Base-by-base conservation (phyloP, 2,329 filamentous ascomycete genomes). In the Polytolypa hystricis region DNA sequence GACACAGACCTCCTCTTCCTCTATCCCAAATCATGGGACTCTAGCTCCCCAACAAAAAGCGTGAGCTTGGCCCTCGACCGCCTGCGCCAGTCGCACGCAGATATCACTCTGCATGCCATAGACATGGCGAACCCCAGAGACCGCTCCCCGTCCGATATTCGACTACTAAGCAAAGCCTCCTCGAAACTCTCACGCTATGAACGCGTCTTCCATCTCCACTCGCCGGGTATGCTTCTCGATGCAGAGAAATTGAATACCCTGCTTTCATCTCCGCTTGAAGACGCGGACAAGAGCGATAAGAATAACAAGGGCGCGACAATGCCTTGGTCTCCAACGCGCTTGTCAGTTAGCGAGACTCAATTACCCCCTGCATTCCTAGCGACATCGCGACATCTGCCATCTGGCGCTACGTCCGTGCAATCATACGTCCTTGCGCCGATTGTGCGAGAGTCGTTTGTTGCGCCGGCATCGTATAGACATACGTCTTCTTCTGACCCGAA, bases 11-110 rank as follows among this genome's bases (percentile, higher is more conserved):
- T 60, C 8, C 47, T 67, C n/a, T 60, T 66, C 32, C 57, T 67
- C 44, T 67, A 67, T 43, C 64, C 64, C 5, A 50, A 57, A 38
- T 58, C 62, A 41, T 66, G 64, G 64, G 64, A 67, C 37, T 35
- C 45, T 11, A 29, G 52, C 50, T 46, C 46, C 46, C 18, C 40
- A 44, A 15, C 47, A 0, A 46, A 52, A 20, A 44, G 49, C 2
- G 47, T 61, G 32, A 42, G 51, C 2, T 48, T 47, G 10, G 60
- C 60, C 0, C 45, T 67, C 15, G 53, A 53, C 1, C 48, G 60
- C 18, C 54, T 67, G 21, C 57, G 57, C 32, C 60, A 60, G 35
- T 52, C 56, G 7, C 51, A 58, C 35, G 59, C 65, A 33, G 54
- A 51, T 17, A 57, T 65, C 33, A 57, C 61, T 53, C 48, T 62